Evolutionary conservation across 176 grass and related monocot genomes (phyloP).

Genomic region (Carex scoparia): DNA sequence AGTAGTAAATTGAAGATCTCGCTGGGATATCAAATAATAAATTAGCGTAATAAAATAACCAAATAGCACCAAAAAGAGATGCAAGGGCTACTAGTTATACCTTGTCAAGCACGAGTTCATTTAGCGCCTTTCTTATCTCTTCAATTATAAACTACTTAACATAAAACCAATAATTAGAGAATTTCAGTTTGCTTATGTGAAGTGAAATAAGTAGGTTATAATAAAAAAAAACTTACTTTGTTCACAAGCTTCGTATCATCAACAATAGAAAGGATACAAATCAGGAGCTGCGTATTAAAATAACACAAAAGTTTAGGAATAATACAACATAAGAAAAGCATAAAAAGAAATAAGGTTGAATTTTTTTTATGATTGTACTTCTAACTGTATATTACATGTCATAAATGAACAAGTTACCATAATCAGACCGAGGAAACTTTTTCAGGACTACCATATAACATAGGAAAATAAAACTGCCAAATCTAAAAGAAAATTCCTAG

Average conservation of each 20-base stretch:
- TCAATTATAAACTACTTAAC: constrained; percentile 56
- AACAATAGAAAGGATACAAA: constrained; percentile 71
- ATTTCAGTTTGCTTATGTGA: not conserved
- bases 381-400: not conserved
- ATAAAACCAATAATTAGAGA: constrained; percentile 19
- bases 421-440: not conserved
- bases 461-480: not conserved
- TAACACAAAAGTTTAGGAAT: constrained; percentile 24
- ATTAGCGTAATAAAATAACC: not conserved
- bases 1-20: constrained; percentile 7
- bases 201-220: not conserved
- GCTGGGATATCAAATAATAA: not conserved
- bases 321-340: constrained; percentile 16
- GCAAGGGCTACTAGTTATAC: constrained; percentile 19
- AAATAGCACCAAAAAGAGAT: not conserved
- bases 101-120: constrained; percentile 81
- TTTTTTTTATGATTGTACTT: not conserved
- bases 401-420: not conserved
- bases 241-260: constrained; percentile 90
- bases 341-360: not conserved
- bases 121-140: constrained; percentile 52
- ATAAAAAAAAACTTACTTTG: constrained; percentile 37
- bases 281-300: constrained; percentile 49
- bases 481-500: constrained; percentile 4
- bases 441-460: not conserved